These are phyloP conservation scores for Saccharomycopsis guyanensis DNA, from an alignment of 805 yeast genomes.

Conservation along the genomic window DNA sequence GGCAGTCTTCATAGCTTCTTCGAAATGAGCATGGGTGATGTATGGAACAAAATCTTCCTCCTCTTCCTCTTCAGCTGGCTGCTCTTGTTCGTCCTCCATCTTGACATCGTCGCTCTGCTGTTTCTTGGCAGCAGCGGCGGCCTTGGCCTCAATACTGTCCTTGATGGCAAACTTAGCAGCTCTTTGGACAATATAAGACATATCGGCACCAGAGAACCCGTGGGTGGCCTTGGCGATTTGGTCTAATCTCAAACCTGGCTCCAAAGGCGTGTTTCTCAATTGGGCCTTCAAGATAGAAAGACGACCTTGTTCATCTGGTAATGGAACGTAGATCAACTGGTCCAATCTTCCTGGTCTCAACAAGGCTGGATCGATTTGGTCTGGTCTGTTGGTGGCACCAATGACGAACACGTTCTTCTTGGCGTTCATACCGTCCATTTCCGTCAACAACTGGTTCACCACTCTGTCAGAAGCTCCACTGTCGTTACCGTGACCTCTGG, in stretches of 20 bases:
- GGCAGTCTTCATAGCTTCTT: constrained; percentile 99
- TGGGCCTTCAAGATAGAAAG: constrained; percentile 90
- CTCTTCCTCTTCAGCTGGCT: constrained; percentile 42
- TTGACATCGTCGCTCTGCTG: constrained; percentile 40
- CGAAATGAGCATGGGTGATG: constrained; percentile 89
- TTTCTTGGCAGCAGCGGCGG: constrained; percentile 31
- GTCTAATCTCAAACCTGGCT: constrained; percentile 85
- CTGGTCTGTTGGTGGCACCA: constrained; percentile 99
- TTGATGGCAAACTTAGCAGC: constrained; percentile 98
- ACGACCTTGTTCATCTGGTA: constrained; percentile 95
- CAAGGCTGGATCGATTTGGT: constrained; percentile 97
- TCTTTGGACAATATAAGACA: constrained; percentile 94
- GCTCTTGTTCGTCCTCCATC: constrained; percentile 29
- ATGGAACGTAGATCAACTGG: constrained; percentile 95
- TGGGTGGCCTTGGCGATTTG: constrained; percentile 92
- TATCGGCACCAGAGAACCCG: constrained; percentile 99
- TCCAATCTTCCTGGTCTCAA: constrained; percentile 99
- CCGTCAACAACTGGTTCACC: constrained; percentile 90
- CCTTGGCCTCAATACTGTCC: constrained; percentile 88
- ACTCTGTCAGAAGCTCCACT: constrained; percentile 97
- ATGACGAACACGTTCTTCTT: constrained; percentile 97
- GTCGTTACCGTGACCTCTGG: constrained; percentile 96
- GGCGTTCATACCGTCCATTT: constrained; percentile 99
- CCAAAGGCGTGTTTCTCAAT: constrained; percentile 96
- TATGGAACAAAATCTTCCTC: constrained; percentile 93